phyloP scores from a whole-genome alignment of 1,139 yeast species.

The Geotrichum aggregatum region DNA sequence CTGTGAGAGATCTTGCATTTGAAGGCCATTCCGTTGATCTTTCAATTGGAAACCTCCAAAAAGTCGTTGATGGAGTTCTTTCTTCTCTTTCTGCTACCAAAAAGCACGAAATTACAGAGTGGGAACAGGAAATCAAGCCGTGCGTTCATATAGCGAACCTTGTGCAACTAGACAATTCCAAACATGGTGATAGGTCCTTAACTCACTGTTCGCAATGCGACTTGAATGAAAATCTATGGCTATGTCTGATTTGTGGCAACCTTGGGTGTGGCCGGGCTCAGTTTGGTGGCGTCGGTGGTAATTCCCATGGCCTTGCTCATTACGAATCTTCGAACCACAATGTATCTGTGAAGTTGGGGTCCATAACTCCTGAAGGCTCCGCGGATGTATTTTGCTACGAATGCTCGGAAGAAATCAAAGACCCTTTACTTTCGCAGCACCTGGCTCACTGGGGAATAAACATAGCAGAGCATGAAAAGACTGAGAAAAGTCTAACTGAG shows the following conservation, averaged over 20 bases:
- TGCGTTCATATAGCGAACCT: slow-evolving; percentile 69
- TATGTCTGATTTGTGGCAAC: slow-evolving; percentile 83
- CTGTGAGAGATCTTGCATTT: slow-evolving; percentile 45
- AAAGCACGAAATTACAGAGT: slow-evolving; percentile 73
- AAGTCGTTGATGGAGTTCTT: slow-evolving; percentile 49
- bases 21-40: slow-evolving; percentile 22
- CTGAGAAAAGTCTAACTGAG: slow-evolving; percentile 85
- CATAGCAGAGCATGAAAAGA: slow-evolving; percentile 52
- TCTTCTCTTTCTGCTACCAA: slow-evolving; percentile 61
- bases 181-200: slow-evolving; percentile 31
- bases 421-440: slow-evolving; percentile 52
- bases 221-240: slow-evolving; percentile 76
- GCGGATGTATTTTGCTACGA: slow-evolving; percentile 82
- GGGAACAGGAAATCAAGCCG: slow-evolving; percentile 84
- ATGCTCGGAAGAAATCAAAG: slow-evolving; percentile 84
- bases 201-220: slow-evolving; percentile 63
- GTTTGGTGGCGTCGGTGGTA: slow-evolving; percentile 87
- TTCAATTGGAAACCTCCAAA: slow-evolving; percentile 23
- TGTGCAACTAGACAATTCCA: slow-evolving; percentile 37
- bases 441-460: slow-evolving; percentile 67
- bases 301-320: slow-evolving; percentile 84
- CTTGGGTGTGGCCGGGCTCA: slow-evolving; percentile 93
- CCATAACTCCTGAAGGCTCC: slow-evolving; percentile 61
- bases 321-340: slow-evolving; percentile 57
- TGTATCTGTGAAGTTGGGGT: slow-evolving; percentile 86